Evolutionary conservation across 768 basidiomycete species (phyloP), one percentile per base, ranked within the genome.

Genomic region (Serpula lacrymans): DNA sequence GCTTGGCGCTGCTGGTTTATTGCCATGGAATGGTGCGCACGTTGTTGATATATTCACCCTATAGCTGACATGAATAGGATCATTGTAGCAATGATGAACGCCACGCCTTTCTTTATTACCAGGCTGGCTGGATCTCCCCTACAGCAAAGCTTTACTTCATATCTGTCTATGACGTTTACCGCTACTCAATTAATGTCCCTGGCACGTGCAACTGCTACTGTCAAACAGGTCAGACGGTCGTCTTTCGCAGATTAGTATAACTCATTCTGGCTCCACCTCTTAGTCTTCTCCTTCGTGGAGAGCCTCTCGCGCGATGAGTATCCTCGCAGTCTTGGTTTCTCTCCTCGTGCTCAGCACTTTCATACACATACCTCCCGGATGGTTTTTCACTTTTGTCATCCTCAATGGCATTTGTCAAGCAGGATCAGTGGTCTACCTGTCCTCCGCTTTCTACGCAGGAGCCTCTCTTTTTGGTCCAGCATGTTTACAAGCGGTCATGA

Each of bases 1-100:
- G 17, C 61, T 93, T 13, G 90, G 92, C 3, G 83, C 83, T 42
- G 84, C 88, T 14, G 75, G 84, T 3, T 71, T 96, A 6, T 63
- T 96, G 13, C 83, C 88, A 21, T 96, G 92, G 92, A 95, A 93
- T 55, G 90, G 92, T 91, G 58, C 55, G 74, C 52, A 8, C 9
- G 24, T 14, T 35, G 28, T 11, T 12, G 36, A 34, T 40, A 32
- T 21, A 20, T n/a, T n/a, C n/a, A n/a, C n/a, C n/a, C 7, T 5
- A 20, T 43, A 37, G 42, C 47, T 30, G 44, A 39, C 7, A 37
- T 26, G 12, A n/a, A n/a, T n/a, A n/a, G n/a, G n/a, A n/a, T n/a
- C 17, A 14, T 6, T 21, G 26, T 29, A 95, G 92, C 82, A 1
- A 68, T 93, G 54, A 92, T 96, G 18, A 95, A 88, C 23, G 89